phyloP scores from a whole-genome alignment of 306 rosid species.

The Clitoria ternatea region DNA sequence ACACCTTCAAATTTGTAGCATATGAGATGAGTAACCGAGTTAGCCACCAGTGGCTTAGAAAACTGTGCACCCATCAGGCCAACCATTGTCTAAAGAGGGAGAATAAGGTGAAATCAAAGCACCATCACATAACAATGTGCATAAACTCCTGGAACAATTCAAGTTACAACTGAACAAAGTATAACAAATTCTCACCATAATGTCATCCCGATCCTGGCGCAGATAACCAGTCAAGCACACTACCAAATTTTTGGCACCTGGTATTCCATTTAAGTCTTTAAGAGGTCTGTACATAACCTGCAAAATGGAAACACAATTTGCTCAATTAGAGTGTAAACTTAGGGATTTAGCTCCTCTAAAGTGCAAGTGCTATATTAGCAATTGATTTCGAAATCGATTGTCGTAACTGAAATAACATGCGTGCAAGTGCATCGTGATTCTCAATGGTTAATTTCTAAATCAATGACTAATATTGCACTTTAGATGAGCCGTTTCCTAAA shows the following conservation, averaged over 20 bases:
- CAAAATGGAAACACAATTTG: conserved; percentile 20
- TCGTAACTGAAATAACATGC: no score
- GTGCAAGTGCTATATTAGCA: no score
- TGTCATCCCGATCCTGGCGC: conserved; percentile 90
- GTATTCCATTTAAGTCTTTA: conserved; percentile 65
- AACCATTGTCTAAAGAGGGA: conserved; percentile 65
- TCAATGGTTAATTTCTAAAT: no score
- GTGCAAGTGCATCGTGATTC: no score
- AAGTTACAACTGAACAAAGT: conserved; percentile 2
- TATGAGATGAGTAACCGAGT: conserved; percentile 85
- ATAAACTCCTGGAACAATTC: background rate
- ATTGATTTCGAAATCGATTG: no score
- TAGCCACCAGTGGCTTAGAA: conserved; percentile 87
- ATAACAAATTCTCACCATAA: conserved; percentile 52
- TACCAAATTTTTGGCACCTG: conserved; percentile 56
- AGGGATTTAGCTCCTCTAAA: no score
- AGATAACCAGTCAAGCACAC: conserved; percentile 93
- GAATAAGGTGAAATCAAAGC: conserved; percentile 1
- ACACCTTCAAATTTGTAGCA: conserved; percentile 96
- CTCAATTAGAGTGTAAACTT: background rate
- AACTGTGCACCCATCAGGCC: conserved; percentile 81
- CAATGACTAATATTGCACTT: no score
- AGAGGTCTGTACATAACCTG: conserved; percentile 86
- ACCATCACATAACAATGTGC: background rate
- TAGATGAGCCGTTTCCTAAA: no score